These are phyloP conservation scores for Fragilariopsis cylindrus DNA, from an alignment of 108 stramenopile species.

Conservation along the genomic window DNA sequence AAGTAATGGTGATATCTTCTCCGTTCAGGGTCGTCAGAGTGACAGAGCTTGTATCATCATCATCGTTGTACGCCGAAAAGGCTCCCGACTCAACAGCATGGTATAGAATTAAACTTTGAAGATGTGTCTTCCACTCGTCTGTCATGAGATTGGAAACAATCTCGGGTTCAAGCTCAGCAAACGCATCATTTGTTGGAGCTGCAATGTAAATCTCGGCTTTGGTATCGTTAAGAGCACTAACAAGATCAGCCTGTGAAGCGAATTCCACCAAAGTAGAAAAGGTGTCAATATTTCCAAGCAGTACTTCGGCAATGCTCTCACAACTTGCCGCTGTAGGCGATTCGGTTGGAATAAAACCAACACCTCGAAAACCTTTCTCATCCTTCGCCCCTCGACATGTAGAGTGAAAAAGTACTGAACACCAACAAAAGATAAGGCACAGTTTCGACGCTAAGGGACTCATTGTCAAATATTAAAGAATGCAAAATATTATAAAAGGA, in stretches of 20 bases:
- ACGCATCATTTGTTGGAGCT: constrained; percentile 14
- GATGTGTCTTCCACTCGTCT: constrained; percentile 8
- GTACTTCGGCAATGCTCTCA: too few species aligned
- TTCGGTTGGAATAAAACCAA: too few species aligned
- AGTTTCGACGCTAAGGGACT: too few species aligned
- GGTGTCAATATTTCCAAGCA: not conserved
- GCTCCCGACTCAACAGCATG: constrained; percentile 11
- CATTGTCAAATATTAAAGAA: too few species aligned
- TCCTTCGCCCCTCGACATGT: too few species aligned
- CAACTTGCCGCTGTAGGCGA: too few species aligned
- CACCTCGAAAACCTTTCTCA: too few species aligned
- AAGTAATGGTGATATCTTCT: constrained; percentile 1
- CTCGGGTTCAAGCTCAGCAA: not conserved
- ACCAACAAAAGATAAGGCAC: too few species aligned
- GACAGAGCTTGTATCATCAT: not conserved
- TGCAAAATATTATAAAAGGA: too few species aligned
- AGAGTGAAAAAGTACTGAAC: too few species aligned
- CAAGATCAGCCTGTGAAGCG: not conserved
- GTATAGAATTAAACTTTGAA: constrained; percentile 5
- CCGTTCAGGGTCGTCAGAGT: not conserved
- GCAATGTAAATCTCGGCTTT: not conserved
- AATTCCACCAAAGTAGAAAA: not conserved
- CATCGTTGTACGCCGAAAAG: not conserved
- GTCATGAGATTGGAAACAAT: constrained; percentile 6
- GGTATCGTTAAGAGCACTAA: not conserved